phyloP scores from a whole-genome alignment of 192 early-diverging fungal genomes.

The Entomortierella chlamydospora region DNA sequence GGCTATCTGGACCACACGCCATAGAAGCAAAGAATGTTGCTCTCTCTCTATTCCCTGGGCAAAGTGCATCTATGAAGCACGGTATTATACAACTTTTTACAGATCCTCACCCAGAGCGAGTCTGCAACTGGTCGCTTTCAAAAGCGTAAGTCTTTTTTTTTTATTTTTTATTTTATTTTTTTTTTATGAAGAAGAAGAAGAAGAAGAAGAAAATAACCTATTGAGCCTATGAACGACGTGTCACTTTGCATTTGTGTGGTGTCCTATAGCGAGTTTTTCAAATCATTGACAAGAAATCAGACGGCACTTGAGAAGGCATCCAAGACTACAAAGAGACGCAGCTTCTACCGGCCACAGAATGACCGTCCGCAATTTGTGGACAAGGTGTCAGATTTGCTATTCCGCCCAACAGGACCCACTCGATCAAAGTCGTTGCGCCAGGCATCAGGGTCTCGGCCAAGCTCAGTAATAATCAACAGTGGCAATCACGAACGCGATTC shows the following conservation, averaged over 20 bases:
- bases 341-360: conserved; percentile 32
- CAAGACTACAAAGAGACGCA: conserved; percentile 45
- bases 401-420: conserved; percentile 41
- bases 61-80: conserved; percentile 84
- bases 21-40: conserved; percentile 84
- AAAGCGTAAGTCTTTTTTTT: conserved; percentile 31
- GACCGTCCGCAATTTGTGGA: conserved; percentile 48
- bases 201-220: no score
- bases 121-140: conserved; percentile 60
- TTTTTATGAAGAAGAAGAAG: no score
- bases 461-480: conserved; percentile 23
- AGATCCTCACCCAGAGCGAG: conserved; percentile 80
- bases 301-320: conserved; percentile 45
- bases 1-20: conserved; percentile 81
- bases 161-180: neutral
- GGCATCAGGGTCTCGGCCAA: conserved; percentile 18
- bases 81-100: conserved; percentile 85
- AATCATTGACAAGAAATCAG: conserved; percentile 13
- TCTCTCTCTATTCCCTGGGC: conserved; percentile 75
- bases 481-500: conserved; percentile 17
- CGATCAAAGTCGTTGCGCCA: conserved; percentile 48
- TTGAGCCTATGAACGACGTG: no score
- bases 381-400: conserved; percentile 46
- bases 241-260: neutral
- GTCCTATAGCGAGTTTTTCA: conserved; percentile 49